phyloP scores from a whole-genome alignment of 2,329 filamentous ascomycete species.

The Aspergillus candidus region DNA sequence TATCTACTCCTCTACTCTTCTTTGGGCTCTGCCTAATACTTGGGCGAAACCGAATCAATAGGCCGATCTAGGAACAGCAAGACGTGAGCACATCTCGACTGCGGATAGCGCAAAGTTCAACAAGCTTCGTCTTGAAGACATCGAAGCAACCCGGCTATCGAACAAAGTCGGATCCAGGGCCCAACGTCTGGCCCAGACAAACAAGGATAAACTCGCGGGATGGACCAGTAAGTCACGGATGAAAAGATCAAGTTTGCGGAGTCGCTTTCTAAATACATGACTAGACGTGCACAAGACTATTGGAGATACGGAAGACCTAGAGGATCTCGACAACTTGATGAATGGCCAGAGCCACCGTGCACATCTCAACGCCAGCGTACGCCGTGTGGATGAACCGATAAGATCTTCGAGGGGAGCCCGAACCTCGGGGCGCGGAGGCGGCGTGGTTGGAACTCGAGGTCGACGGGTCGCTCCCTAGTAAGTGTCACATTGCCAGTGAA shows the following conservation, averaged over 20 bases:
- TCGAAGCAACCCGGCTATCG: conserved; percentile 25
- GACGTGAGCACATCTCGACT: conserved; percentile 34
- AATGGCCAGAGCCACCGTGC: conserved; percentile 37
- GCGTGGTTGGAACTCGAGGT: conserved; percentile 18
- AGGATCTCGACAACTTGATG: conserved; percentile 28
- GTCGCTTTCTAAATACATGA: conserved; percentile 5
- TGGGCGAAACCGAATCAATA: conserved; percentile 10
- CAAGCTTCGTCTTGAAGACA: conserved; percentile 14
- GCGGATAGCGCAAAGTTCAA: conserved; percentile 16
- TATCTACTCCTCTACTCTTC: no score
- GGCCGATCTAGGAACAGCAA: conserved; percentile 34
- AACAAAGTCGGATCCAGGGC: conserved; percentile 27
- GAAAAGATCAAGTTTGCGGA: neutral
- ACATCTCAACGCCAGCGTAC: conserved; percentile 19
- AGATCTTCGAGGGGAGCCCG: conserved; percentile 1
- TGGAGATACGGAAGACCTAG: conserved; percentile 23
- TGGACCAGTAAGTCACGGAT: conserved; percentile 30
- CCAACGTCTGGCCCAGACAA: conserved; percentile 19
- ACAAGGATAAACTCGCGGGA: conserved; percentile 20
- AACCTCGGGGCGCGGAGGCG: conserved; percentile 19
- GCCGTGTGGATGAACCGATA: neutral
- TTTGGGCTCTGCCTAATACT: neutral
- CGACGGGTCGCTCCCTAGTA: conserved; percentile 3
- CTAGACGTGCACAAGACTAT: conserved; percentile 29
- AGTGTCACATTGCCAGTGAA: neutral